A percentile compares a stretch with the other conserved stretches of the same genome.
These are phyloP conservation scores for Lathyrus sativus DNA, from an alignment of 306 rosid genomes.

Conservation along the genomic window DNA sequence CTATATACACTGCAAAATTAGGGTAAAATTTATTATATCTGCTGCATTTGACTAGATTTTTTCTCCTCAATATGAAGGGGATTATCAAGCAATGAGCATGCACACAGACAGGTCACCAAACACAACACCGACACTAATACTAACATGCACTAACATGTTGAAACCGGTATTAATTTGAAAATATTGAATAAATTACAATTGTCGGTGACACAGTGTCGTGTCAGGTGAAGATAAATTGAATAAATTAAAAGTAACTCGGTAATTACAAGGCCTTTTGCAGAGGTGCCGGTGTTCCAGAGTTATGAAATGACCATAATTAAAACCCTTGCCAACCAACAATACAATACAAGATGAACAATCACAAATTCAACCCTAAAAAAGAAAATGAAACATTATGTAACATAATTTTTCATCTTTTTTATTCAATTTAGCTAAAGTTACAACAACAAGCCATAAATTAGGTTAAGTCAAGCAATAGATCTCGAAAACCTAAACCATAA, in stretches of 20 bases:
- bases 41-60: neutral
- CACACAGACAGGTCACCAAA: no score
- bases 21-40: neutral
- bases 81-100: no score
- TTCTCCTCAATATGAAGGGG: neutral
- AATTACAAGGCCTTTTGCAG: no score
- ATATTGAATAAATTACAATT: no score
- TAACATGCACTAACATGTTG: no score
- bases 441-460: neutral
- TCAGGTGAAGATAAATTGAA: no score
- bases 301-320: neutral
- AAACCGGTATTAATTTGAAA: no score
- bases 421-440: neutral
- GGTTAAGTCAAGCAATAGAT: neutral
- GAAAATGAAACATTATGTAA: neutral
- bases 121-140: no score
- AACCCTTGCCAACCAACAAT: neutral
- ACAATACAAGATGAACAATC: neutral
- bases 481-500: conserved; percentile 1
- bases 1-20: neutral
- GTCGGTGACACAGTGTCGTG: no score
- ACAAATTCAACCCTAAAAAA: neutral
- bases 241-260: no score
- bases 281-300: no score
- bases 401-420: neutral